Base-by-base conservation (phyloP, 2,329 filamentous ascomycete genomes). In the Trichoderma guizhouense region DNA sequence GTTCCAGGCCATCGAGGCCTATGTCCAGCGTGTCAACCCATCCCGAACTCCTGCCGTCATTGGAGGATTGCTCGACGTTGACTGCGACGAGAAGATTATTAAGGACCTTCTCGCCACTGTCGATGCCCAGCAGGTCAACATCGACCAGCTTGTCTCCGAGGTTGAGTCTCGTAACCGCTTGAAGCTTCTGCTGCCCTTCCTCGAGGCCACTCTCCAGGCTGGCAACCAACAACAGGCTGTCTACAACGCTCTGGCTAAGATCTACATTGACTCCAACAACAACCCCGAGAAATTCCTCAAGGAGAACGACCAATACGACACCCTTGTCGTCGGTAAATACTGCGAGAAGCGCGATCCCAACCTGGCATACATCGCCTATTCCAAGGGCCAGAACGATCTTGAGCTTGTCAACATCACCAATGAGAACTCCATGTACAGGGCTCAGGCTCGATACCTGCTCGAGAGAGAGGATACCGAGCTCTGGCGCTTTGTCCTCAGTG, bases 381-480 rank as follows among this genome's bases (percentile, higher is more conserved):
- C 91, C 77, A 99, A 99, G 86, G 96, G 96, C 24, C 93, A 98
- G 83, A 99, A 99, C 76, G 96, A 99, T 79, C 84, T 99, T 36
- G 97, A 99, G 84, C 89, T 99, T 71, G 95, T 99, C 83, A 96
- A 93, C 82, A 95, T 99, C 79, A 98, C 96, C 79, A 99, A 98
- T 78, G 97, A 99, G 84, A 99, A 99, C 84, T 91, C 93, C n/a
- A 99, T 99, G 96, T 99, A 97, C 88, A 92, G 95, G 78, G 93
- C 93, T n/a, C 96, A 99, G 83, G 95, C 95, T 72, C 92, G 96
- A 47, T 99, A 99, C 82, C 88, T 99, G 28, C 86, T 99, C 67
- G 95, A 98, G 78, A 92, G 96, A 75, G 92, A 93, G 47, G 96
- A 99, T 78, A 82, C 86, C 3, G 96, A 99, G 81, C 90, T 99